Evolutionary conservation across 73 alveolate genomes (phyloP), one percentile per base, ranked within the genome.

Genomic region (Paramecium sexaurelia): DNA sequence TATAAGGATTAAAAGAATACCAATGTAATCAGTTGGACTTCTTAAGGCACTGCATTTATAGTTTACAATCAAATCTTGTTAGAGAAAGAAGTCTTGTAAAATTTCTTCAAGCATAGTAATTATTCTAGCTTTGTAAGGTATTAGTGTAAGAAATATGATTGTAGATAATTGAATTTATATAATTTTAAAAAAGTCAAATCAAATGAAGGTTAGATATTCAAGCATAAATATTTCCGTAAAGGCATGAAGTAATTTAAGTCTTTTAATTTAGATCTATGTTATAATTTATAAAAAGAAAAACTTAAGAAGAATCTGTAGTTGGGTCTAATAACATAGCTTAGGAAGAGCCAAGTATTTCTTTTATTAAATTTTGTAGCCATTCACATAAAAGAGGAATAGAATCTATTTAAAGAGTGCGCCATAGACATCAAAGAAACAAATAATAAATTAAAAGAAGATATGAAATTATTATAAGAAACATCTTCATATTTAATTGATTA

Each of bases 391-490:
- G 90, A 78, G 71, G 90, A 78, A 78, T 43, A 78, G 36, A 78
- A 78, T 22, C 13, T 78, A 43, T 78, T 78, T 33, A 78, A 78
- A 27, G 90, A 78, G n/a, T 78, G 90, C 9, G 90, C 90, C 17
- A 27, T 78, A 8, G 90, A 78, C 51, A 78, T 78, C 29, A 78
- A 78, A 45, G 90, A 78, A 39, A 78, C 90, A 9, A 78, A 78
- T n/a, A 39, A 37, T 43, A 78, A 78, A 24, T 78, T 78, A 39
- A 78, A 39, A 43, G 90, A 78, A 27, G 90, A 78, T 22, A 78
- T 78, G 90, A 78, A 78, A 78, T 78, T 78, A 43, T 61, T 78
- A 39, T 78, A 78, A 78, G 90, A 78, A 45, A 78, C 90, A 37
- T 78, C 90, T 11, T 41, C 75, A 11, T 78, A 78, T 78, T 40